Evolutionary conservation across 257 asterid genomes (phyloP), one percentile per base, ranked within the genome.

Genomic region (Plantago ovata): DNA sequence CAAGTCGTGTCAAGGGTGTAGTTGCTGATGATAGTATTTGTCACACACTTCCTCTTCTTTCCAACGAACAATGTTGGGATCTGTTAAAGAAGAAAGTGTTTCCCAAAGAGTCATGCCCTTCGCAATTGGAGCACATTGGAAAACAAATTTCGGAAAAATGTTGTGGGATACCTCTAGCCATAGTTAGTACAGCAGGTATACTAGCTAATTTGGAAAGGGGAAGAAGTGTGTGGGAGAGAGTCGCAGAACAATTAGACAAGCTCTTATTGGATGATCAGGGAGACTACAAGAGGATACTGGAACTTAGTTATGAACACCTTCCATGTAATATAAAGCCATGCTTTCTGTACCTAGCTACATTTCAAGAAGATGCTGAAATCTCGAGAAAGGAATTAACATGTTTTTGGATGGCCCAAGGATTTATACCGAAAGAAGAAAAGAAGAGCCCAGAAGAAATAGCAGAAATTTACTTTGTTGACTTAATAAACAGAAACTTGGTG

Each of bases 141-240:
- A 5, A 46, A 50, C 8, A 1, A 28, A 64, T 64, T 10, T 60
- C 48, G 14, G 2, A 3, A 11, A 45, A 38, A 4, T 70, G 71
- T 9, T 9, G 10, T 0, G 71, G 71, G 3, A 18, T 64, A 10
- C 71, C 75, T 7, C 55, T 64, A 23, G 44, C 62, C 7, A 45
- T 71, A 13, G 60, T 65, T 41, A 36, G 60, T 28, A n/a, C 53
- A 20, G 68, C 69, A 15, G 76, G 65, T 13, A 16, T 61, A 44
- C 72, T 71, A 13, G 54, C 42, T 21, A 55, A 11, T 23, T 24
- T 19, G 49, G 47, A 32, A 19, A 48, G 42, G 53, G 57, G 36
- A 10, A 41, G 20, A 61, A 45, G 32, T 20, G 52, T 7, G 0
- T 69, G 69, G 64, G 60, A 32, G 32, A 23, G 49, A 39, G 58